Evolutionary conservation across 306 rosid genomes (phyloP), one percentile per base, ranked within the genome.

Genomic region (Hylodesmum podocarpum): DNA sequence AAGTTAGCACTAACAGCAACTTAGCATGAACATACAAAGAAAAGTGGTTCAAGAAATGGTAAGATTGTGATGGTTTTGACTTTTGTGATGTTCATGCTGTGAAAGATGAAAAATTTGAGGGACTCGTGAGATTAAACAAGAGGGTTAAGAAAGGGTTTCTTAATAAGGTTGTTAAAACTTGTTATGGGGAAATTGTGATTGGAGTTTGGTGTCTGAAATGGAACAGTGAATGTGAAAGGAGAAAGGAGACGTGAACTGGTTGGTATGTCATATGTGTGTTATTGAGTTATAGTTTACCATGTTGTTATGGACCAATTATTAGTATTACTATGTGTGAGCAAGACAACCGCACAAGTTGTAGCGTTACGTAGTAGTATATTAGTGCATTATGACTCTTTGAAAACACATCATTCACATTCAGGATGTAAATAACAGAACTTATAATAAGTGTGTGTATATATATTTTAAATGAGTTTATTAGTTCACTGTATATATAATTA

Each of bases 81-180:
- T 1, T 57, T 25, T 72, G 50, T 49, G 19, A 43, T 54, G 78
- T 5, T 54, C 46, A 16, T 19, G 4, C 6, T 76, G 39, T 25
- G 68, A 68, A 75, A 75, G 73, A 40, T 36, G 44, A 39, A 50
- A 64, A 64, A 5, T 49, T 66, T 75, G 63, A 83, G 76, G 72
- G 16, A 10, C 69, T 61, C 71, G 59, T 27, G n/a, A 8, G 51
- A 58, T 73, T 55, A 63, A 69, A 71, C 29, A 46, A 8, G 44
- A 25, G 2, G 29, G 15, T 25, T 46, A 59, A 64, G 43, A 51
- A 6, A 72, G 22, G 61, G 1, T 15, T 55, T 55, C 24, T 44
- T 54, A 1, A 18, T 10, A 16, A 4, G 49, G 50, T 61, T 13
- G 62, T 4, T 33, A 0, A 16, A 4, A 37, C 39, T 61, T 13